Conservation (phyloP, 768 basidiomycete genomes). For the Hirschioporus abietinus region DNA sequence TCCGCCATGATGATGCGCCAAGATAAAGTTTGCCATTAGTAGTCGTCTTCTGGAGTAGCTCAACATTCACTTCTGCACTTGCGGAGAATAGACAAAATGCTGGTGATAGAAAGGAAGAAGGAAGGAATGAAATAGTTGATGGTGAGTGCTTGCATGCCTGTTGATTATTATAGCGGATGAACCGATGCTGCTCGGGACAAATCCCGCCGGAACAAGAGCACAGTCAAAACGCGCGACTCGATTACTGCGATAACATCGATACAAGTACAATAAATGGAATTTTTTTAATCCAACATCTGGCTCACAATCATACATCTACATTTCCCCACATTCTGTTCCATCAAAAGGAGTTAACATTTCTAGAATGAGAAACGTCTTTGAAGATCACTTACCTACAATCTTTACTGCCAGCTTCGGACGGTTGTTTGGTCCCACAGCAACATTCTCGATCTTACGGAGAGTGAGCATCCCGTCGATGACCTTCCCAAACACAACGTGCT, state of each 20-base stretch:
- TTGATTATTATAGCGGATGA: no score
- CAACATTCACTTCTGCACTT: not conserved
- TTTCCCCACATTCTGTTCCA: constrained; percentile 50
- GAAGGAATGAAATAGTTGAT: not conserved
- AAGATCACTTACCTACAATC: constrained; percentile 60
- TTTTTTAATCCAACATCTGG: not conserved
- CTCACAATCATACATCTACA: constrained; percentile 28
- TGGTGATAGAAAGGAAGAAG: not conserved
- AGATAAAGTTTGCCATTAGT: not conserved
- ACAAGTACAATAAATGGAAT: not conserved
- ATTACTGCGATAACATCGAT: not conserved
- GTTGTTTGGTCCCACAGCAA: constrained; percentile 87
- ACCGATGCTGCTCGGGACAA: no score
- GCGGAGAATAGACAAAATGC: not conserved
- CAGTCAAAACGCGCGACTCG: not conserved
- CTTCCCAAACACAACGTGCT: constrained; percentile 90
- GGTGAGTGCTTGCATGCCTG: no score
- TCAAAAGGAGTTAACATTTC: not conserved
- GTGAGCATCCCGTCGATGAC: constrained; percentile 94
- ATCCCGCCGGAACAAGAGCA: no score
- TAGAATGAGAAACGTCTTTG: not conserved
- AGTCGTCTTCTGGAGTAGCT: not conserved
- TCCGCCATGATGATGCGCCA: not conserved
- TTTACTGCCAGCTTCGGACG: constrained; percentile 85
- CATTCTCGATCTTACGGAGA: constrained; percentile 92